Conservation (phyloP, 306 rosid genomes). For the Malus sylvestris region DNA sequence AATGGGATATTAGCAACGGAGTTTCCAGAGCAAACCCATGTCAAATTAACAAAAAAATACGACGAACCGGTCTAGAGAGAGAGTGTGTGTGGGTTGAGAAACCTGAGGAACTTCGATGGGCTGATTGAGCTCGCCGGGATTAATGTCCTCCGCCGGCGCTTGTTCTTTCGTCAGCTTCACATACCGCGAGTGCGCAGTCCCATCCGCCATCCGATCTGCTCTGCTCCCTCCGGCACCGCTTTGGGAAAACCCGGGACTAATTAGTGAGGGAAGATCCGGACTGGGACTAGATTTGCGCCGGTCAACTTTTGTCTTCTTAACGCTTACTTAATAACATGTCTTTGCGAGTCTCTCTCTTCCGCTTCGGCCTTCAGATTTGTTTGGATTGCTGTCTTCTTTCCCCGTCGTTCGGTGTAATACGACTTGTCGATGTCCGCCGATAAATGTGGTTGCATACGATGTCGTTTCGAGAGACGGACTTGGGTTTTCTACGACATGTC, state of each 20-base stretch:
- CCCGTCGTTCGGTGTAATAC: neutral
- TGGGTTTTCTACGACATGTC: too few relatives aligned
- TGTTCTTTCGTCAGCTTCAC: slow-evolving; percentile 87
- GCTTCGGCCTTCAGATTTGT: too few relatives aligned
- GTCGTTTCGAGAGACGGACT: neutral
- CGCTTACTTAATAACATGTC: neutral
- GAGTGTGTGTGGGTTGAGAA: neutral
- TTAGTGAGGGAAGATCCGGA: too few relatives aligned
- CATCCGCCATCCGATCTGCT: slow-evolving; percentile 64
- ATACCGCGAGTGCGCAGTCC: slow-evolving; percentile 55
- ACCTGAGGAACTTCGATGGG: slow-evolving; percentile 97
- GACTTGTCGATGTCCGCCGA: neutral
- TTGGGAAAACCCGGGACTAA: slow-evolving; percentile 1
- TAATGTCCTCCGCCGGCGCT: slow-evolving; percentile 60
- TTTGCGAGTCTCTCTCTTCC: too few relatives aligned
- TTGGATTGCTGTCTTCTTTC: too few relatives aligned
- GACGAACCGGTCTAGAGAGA: neutral
- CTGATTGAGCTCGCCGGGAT: slow-evolving; percentile 95
- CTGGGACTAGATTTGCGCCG: neutral
- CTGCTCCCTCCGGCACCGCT: slow-evolving; percentile 4
- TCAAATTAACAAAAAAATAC: neutral
- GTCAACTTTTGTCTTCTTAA: neutral
- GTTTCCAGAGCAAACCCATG: neutral
- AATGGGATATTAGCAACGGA: too few relatives aligned
- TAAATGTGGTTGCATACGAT: neutral